Percentiles rank a stretch among this genome's conserved stretches.
phyloP scores from a whole-genome alignment of 2,329 filamentous ascomycete species.

The Aspergillaceae sp. region DNA sequence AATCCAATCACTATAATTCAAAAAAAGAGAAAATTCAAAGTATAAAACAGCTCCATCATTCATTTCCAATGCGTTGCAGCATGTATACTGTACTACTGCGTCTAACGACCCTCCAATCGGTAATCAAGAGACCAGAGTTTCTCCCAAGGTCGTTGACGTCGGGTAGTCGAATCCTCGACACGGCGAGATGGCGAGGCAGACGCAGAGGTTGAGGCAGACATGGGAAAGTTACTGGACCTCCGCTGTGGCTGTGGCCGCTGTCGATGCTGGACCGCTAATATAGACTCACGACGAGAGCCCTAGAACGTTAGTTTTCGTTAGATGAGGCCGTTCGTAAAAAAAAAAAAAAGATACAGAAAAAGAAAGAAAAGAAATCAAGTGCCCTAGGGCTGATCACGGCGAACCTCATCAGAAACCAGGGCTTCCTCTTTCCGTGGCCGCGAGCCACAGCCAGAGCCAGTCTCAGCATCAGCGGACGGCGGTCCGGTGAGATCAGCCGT shows the following conservation, averaged over 20 bases:
- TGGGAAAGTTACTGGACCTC: no score
- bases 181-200: conserved; percentile 12
- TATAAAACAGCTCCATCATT: conserved; percentile 4
- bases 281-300: conserved; percentile 10
- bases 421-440: conserved; percentile 33
- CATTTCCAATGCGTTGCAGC: neutral
- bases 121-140: conserved; percentile 38
- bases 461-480: conserved; percentile 23
- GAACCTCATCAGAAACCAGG: conserved; percentile 41
- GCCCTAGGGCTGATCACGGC: conserved; percentile 38
- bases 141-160: conserved; percentile 31
- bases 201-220: neutral
- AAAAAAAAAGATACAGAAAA: conserved; percentile 2
- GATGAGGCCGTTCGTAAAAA: conserved; percentile 2
- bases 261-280: neutral
- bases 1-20: neutral
- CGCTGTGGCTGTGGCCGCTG: neutral
- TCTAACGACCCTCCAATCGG: conserved; percentile 20
- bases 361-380: conserved; percentile 25
- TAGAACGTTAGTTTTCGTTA: conserved; percentile 6
- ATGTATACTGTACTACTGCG: no score
- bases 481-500: conserved; percentile 27
- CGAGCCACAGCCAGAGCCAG: conserved; percentile 23
- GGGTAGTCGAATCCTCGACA: conserved; percentile 7
- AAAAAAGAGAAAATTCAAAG: neutral